A percentile compares a stretch with the other conserved stretches of the same genome.
These are phyloP conservation scores for Aspergillaceae sp. DNA, from an alignment of 2,329 filamentous ascomycete species.

Conservation along the genomic window DNA sequence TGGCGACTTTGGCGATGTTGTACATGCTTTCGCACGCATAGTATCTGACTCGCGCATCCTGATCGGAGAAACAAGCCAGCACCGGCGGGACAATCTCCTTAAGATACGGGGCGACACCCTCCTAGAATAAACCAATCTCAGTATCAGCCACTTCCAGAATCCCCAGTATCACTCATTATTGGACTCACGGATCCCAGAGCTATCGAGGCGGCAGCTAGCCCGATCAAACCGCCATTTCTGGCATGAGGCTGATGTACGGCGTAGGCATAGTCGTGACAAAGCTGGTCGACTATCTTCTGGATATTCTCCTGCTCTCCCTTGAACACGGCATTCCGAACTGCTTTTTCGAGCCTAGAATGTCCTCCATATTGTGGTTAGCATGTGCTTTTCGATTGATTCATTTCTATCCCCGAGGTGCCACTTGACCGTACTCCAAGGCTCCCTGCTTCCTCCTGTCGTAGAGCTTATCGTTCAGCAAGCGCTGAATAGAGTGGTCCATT, in stretches of 20 bases:
- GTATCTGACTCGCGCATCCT: slow-evolving; percentile 93
- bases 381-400: background rate
- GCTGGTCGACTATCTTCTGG: slow-evolving; percentile 81
- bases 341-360: slow-evolving; percentile 65
- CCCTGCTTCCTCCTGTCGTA: slow-evolving; percentile 97
- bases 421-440: slow-evolving; percentile 71
- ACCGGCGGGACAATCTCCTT: slow-evolving; percentile 93
- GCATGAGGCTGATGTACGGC: slow-evolving; percentile 95
- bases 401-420: background rate
- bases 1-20: slow-evolving; percentile 98
- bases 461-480: slow-evolving; percentile 91
- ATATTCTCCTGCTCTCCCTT: slow-evolving; percentile 72
- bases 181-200: slow-evolving; percentile 75
- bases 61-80: slow-evolving; percentile 92
- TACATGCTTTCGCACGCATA: slow-evolving; percentile 99
- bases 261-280: slow-evolving; percentile 96
- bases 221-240: slow-evolving; percentile 90
- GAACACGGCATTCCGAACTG: slow-evolving; percentile 75
- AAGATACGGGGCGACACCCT: slow-evolving; percentile 88
- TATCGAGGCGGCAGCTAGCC: slow-evolving; percentile 89
- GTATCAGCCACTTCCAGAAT: background rate
- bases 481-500: slow-evolving; percentile 87
- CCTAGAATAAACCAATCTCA: slow-evolving; percentile 17
- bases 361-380: slow-evolving; percentile 1
- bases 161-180: background rate